Conservation (phyloP, 1,284 basidiomycete genomes). For the Ganoderma lingzhi region DNA sequence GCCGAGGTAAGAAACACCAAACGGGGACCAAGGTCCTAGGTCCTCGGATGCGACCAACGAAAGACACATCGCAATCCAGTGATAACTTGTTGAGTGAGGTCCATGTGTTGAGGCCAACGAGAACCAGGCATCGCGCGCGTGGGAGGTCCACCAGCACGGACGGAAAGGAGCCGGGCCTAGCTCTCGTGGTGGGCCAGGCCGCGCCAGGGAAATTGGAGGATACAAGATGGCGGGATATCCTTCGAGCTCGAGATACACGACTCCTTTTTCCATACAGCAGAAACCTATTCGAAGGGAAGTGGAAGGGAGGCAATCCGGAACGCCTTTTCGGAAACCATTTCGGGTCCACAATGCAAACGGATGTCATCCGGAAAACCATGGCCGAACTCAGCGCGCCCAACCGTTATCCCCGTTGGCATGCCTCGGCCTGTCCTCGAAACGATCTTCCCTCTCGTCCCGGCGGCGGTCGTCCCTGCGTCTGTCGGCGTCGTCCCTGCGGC, state of each 20-base stretch:
- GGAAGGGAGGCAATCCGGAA: conserved; percentile 35
- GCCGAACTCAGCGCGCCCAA: conserved; percentile 43
- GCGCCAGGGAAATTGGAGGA: conserved; percentile 30
- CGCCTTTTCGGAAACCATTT: conserved; percentile 31
- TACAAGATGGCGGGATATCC: conserved; percentile 37
- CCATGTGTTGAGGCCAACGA: conserved; percentile 22
- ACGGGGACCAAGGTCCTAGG: conserved; percentile 8
- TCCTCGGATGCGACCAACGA: background rate
- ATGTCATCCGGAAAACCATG: conserved; percentile 32
- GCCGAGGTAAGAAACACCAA: conserved; percentile 13
- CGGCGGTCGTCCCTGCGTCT: conserved; percentile 75
- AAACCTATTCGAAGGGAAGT: conserved; percentile 38
- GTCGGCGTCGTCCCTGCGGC: conserved; percentile 77
- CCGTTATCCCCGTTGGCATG: conserved; percentile 74
- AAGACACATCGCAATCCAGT: conserved; percentile 5
- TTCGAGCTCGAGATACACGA: conserved; percentile 40
- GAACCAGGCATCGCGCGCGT: conserved; percentile 9
- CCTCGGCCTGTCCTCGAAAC: conserved; percentile 76
- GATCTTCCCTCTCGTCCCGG: conserved; percentile 82
- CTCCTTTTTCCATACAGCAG: conserved; percentile 38
- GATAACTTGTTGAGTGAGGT: conserved; percentile 12
- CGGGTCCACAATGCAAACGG: conserved; percentile 31
- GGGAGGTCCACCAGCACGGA: conserved; percentile 20
- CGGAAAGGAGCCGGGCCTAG: background rate
- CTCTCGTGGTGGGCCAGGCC: conserved; percentile 25